phyloP scores from a whole-genome alignment of 345 rosid species.

The thale cress (Arabidopsis thaliana) region TAIR10.1 NC_003070.9:5624001-5624500 shows the following conservation, averaged over 20 bases:
- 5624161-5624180: too few relatives aligned
- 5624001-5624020: background rate
- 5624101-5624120: slow-evolving; percentile 1
- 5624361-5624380: background rate
- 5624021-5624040: slow-evolving; percentile 15
- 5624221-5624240: slow-evolving; percentile 9
- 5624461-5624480: slow-evolving; percentile 3
- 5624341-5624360: background rate
- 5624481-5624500: slow-evolving; percentile 2
- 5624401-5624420: background rate
- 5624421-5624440: background rate
- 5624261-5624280: slow-evolving; percentile 94
- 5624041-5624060: background rate
- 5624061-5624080: background rate
- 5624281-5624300: slow-evolving; percentile 90
- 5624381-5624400: slow-evolving; percentile 13
- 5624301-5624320: slow-evolving; percentile 94
- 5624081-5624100: slow-evolving; percentile 4
- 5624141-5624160: background rate
- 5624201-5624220: background rate
- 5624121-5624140: background rate
- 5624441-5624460: background rate
- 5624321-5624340: slow-evolving; percentile 91
- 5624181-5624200: background rate
- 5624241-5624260: slow-evolving; percentile 25